Percentiles rank a stretch among this genome's conserved stretches.
Evolutionary conservation across 306 rosid genomes (phyloP).

Genomic region (Vachellia pachyceras): DNA sequence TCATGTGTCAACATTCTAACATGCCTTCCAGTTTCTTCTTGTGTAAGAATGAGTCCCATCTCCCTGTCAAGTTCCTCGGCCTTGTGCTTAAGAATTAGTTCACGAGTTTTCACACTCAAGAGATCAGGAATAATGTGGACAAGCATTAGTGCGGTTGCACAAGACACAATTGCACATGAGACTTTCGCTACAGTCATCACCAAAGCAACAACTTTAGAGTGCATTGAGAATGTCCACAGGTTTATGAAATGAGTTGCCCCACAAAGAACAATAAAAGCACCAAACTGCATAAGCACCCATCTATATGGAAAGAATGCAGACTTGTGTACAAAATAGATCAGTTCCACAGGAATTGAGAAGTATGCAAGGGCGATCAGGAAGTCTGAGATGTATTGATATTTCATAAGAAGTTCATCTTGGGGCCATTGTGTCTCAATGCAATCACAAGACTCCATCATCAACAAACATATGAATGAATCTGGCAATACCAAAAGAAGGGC

Average conservation of each 20-base stretch:
- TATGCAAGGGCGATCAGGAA: slow-evolving; percentile 83
- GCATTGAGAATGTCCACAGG: slow-evolving; percentile 85
- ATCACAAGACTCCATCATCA: slow-evolving; percentile 82
- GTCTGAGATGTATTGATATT: slow-evolving; percentile 93
- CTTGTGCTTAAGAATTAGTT: slow-evolving; percentile 68
- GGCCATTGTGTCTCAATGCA: slow-evolving; percentile 84
- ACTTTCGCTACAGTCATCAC: slow-evolving; percentile 81
- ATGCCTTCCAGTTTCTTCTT: slow-evolving; percentile 92
- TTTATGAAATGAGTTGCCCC: slow-evolving; percentile 94
- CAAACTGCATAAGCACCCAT: slow-evolving; percentile 99
- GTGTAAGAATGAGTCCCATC: slow-evolving; percentile 92
- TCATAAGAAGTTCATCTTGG: slow-evolving; percentile 88
- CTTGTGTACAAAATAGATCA: slow-evolving; percentile 85
- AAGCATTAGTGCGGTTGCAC: slow-evolving; percentile 93
- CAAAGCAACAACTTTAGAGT: slow-evolving; percentile 78
- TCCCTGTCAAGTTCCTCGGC: slow-evolving; percentile 95
- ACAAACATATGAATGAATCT: slow-evolving; percentile 46
- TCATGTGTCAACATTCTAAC: slow-evolving; percentile 98
- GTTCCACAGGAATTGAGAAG: slow-evolving; percentile 95
- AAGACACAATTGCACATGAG: slow-evolving; percentile 85
- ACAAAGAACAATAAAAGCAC: slow-evolving; percentile 93
- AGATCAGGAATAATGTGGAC: slow-evolving; percentile 93
- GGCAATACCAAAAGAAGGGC: slow-evolving; percentile 32
- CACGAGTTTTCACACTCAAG: slow-evolving; percentile 87
- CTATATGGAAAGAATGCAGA: slow-evolving; percentile 92